These are phyloP conservation scores for Juncus inflexus DNA, from an alignment of 176 grass and related monocot genomes.

Conservation along the genomic window DNA sequence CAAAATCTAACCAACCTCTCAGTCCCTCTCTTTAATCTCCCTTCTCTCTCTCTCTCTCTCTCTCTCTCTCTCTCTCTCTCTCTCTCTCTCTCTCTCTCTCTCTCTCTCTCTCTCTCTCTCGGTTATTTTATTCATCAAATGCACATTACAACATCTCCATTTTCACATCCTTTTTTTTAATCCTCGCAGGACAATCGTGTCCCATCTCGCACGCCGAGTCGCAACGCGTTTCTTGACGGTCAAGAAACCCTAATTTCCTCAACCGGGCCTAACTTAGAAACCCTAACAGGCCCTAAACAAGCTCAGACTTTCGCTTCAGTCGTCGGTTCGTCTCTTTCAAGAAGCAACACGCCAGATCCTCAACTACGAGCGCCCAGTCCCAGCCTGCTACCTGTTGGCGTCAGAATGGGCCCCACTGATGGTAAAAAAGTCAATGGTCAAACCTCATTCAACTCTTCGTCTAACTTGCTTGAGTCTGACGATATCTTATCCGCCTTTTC, in stretches of 20 bases:
- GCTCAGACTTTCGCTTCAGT: constrained; percentile 64
- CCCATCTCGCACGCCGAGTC: constrained; percentile 54
- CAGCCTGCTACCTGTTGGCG: constrained; percentile 60
- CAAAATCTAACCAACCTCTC: no score
- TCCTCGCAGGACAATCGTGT: constrained; percentile 63
- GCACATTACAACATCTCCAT: background rate
- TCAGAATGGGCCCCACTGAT: constrained; percentile 46
- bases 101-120: background rate
- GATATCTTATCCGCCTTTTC: constrained; percentile 84
- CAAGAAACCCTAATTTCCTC: constrained; percentile 48
- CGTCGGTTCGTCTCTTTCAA: constrained; percentile 53
- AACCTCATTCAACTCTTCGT: constrained; percentile 52
- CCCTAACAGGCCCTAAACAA: constrained; percentile 36
- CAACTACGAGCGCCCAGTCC: constrained; percentile 75
- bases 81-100: no score
- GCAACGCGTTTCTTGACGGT: constrained; percentile 60
- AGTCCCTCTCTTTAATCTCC: no score
- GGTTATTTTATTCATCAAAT: background rate
- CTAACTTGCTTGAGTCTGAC: constrained; percentile 57
- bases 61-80: no score
- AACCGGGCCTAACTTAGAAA: constrained; percentile 25
- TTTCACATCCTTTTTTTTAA: constrained; percentile 13
- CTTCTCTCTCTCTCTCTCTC: background rate
- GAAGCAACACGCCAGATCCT: constrained; percentile 64
- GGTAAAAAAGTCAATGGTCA: constrained; percentile 42